These are phyloP conservation scores for Xylariaceae sp. DNA, from an alignment of 2,329 filamentous ascomycete species.

Conservation along the genomic window DNA sequence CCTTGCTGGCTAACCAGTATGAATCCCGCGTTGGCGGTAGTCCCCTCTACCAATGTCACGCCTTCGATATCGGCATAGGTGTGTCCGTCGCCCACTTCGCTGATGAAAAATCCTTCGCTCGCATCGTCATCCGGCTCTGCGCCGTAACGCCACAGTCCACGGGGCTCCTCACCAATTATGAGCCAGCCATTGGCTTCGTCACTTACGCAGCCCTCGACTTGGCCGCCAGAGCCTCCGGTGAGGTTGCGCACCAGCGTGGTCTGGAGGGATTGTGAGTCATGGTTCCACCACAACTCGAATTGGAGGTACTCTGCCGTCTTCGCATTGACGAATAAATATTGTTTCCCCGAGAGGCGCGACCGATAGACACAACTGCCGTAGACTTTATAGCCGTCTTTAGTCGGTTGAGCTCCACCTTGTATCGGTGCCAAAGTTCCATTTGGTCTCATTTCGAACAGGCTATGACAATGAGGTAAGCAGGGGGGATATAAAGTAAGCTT, in stretches of 20 bases:
- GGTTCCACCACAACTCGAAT: slow-evolving; percentile 40
- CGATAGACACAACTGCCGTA: slow-evolving; percentile 50
- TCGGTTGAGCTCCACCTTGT: slow-evolving; percentile 41
- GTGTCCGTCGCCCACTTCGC: slow-evolving; percentile 40
- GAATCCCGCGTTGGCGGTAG: slow-evolving; percentile 39
- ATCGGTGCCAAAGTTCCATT: slow-evolving; percentile 41
- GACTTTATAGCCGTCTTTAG: slow-evolving; percentile 40
- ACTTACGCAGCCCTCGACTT: slow-evolving; percentile 49
- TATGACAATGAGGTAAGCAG: slow-evolving; percentile 20
- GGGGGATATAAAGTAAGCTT: no score
- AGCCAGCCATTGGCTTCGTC: slow-evolving; percentile 47
- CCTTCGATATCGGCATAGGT: slow-evolving; percentile 51
- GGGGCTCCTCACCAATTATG: slow-evolving; percentile 47
- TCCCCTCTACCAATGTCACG: slow-evolving; percentile 44
- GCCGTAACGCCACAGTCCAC: slow-evolving; percentile 46
- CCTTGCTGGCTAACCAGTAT: slow-evolving; percentile 49
- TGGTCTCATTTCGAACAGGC: slow-evolving; percentile 43
- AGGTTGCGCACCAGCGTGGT: slow-evolving; percentile 47
- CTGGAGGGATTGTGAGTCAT: slow-evolving; percentile 34
- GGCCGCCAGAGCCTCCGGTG: slow-evolving; percentile 44
- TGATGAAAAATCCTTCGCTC: slow-evolving; percentile 32
- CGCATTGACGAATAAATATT: slow-evolving; percentile 51
- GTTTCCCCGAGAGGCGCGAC: slow-evolving; percentile 41
- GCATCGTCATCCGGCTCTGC: slow-evolving; percentile 40
- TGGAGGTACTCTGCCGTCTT: slow-evolving; percentile 50